phyloP scores from a whole-genome alignment of 2,329 filamentous ascomycete genomes.

The Verticillium isaacii region DNA sequence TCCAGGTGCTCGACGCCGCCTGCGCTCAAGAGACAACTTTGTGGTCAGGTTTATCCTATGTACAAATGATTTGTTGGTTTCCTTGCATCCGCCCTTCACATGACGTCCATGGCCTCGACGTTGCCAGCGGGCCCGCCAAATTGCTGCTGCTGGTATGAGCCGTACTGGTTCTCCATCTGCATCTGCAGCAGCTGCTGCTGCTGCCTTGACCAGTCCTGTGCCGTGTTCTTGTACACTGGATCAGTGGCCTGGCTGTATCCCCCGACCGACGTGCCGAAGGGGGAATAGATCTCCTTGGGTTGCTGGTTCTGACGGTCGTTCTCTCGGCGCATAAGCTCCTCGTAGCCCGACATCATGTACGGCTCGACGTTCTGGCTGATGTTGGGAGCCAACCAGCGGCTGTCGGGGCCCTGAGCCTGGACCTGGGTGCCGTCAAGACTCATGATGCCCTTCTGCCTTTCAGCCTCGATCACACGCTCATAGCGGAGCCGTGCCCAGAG shows the following conservation, averaged over 20 bases:
- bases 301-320: constrained; percentile 37
- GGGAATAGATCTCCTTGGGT: constrained; percentile 36
- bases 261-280: constrained; percentile 35
- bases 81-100: constrained; percentile 19
- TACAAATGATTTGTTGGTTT: not conserved
- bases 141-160: constrained; percentile 55
- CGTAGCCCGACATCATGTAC: constrained; percentile 82
- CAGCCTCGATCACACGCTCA: constrained; percentile 33
- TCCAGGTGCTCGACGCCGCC: too few relatives aligned
- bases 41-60: not conserved
- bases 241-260: constrained; percentile 46
- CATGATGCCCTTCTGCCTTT: constrained; percentile 39
- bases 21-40: not conserved
- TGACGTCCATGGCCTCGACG: constrained; percentile 43
- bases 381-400: constrained; percentile 42
- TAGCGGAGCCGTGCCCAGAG: constrained; percentile 57
- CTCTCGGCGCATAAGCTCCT: constrained; percentile 60
- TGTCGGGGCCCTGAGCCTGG: constrained; percentile 42
- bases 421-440: constrained; percentile 50
- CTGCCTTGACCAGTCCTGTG: constrained; percentile 17
- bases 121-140: constrained; percentile 32
- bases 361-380: constrained; percentile 58
- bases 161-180: constrained; percentile 66
- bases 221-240: constrained; percentile 56
- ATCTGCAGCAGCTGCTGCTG: constrained; percentile 42